Percentiles rank a stretch among this genome's conserved stretches.
Evolutionary conservation across 768 basidiomycete genomes (phyloP).

Genomic region (Pulveroboletus sp.): DNA sequence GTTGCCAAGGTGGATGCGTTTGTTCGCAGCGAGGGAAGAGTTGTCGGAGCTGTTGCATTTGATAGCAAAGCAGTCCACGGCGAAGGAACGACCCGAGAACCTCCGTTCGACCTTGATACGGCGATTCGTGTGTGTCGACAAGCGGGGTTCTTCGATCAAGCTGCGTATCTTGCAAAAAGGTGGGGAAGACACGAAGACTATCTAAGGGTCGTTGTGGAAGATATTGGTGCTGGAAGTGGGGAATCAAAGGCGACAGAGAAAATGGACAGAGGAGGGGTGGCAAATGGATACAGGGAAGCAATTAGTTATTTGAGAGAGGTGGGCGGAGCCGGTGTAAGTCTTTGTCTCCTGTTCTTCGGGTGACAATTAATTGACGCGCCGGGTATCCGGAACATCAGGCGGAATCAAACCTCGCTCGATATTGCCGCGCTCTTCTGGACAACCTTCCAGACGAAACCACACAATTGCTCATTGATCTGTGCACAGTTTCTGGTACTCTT

Average conservation of each 20-base stretch:
- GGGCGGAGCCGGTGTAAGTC: conserved; percentile 72
- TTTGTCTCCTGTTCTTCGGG: background rate
- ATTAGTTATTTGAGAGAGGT: conserved; percentile 73
- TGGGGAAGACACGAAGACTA: conserved; percentile 93
- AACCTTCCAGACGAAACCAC: conserved; percentile 87
- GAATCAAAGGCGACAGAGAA: conserved; percentile 11
- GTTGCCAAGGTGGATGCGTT: conserved; percentile 83
- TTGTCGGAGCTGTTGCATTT: conserved; percentile 23
- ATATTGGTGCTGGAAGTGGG: conserved; percentile 45
- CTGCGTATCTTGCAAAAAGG: conserved; percentile 86
- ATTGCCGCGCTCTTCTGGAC: conserved; percentile 81
- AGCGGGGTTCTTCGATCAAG: conserved; percentile 94
- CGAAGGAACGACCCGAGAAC: conserved; percentile 52
- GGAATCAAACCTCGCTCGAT: conserved; percentile 79
- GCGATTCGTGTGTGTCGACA: conserved; percentile 96
- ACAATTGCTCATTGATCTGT: conserved; percentile 85
- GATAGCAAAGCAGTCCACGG: conserved; percentile 21
- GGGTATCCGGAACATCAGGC: conserved; percentile 45
- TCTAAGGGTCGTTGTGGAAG: conserved; percentile 90
- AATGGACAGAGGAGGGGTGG: conserved; percentile 33
- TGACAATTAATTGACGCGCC: background rate
- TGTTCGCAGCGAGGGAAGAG: conserved; percentile 78
- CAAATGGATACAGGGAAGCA: conserved; percentile 59
- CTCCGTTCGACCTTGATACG: conserved; percentile 96
- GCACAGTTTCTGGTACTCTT: conserved; percentile 59